Evolutionary conservation across 139 green algal species (phyloP), one percentile per base, ranked within the genome.

Genomic region (Desmodesmus armatus): DNA sequence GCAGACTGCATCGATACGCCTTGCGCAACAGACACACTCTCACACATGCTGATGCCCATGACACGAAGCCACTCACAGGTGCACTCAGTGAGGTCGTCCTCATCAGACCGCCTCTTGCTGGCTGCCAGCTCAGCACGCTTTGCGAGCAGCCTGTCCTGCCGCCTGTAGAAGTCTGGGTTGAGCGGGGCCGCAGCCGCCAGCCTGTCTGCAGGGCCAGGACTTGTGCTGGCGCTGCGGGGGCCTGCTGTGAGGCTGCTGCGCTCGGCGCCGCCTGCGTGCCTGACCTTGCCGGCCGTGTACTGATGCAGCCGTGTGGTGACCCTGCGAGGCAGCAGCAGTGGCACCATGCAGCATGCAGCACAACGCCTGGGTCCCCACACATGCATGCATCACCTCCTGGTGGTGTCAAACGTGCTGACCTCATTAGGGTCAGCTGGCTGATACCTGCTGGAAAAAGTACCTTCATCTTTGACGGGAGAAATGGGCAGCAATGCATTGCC

Each of bases 1-100:
- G 47, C 47, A 58, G 47, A 58, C 47, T 1, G 47, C 47, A 7
- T n/a, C n/a, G n/a, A n/a, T n/a, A n/a, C n/a, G n/a, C n/a, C n/a
- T n/a, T n/a, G n/a, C n/a, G n/a, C n/a, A n/a, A n/a, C n/a, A n/a
- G n/a, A n/a, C n/a, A n/a, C n/a, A n/a, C n/a, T n/a, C n/a, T n/a
- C n/a, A n/a, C n/a, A n/a, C n/a, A n/a, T n/a, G n/a, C n/a, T n/a
- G n/a, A n/a, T n/a, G n/a, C n/a, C n/a, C n/a, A n/a, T n/a, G n/a
- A n/a, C n/a, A n/a, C n/a, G 47, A 33, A 23, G 39, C 69, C 23
- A 58, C 76, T 58, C 47, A 82, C 76, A 82, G 53, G 33, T 65
- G 37, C 76, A 82, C 55, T 82, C 76, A 5, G 37, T 37, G 55
- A 72, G 27, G 19, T 82, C 76, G 3, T 82, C 55, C 39, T 73